Evolutionary conservation across 805 yeast species (phyloP), one percentile per base, ranked within the genome.

Genomic region (Debaryomyces hansenii): DNA sequence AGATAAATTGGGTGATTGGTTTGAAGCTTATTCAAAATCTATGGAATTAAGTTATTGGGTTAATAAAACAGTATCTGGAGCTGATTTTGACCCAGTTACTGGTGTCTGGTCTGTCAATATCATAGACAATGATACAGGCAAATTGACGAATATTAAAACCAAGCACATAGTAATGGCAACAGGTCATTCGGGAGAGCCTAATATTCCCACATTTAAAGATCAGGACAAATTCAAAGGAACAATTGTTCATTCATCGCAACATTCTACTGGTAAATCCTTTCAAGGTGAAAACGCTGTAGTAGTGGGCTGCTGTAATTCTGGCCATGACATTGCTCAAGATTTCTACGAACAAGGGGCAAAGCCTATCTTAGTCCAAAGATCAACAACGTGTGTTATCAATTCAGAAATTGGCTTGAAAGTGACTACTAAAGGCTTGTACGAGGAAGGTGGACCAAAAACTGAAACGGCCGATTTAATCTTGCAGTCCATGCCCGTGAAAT

Each of bases 131-230:
- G 48, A 56, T 5, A 58, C 69, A n/a, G 53, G 52, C 12, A 57
- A 61, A 29, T 43, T 55, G 7, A 53, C 49, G 36, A 49, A 32
- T 6, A 48, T 70, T 20, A 29, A 51, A 12, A 75, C 75, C 44
- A 58, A 62, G 20, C 77, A 74, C 49, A 33, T 74, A 2, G 68
- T 74, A 15, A 58, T 74, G 60, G 70, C 77, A 15, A 73, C 78
- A 9, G 79, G 79, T 16, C 73, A 70, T 39, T 72, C 77, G 9
- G 78, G 78, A 41, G 71, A 69, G 43, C 74, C 78, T 37, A 70
- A 70, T 53, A 56, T 72, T 50, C 79, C 79, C 15, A 55, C 54
- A 15, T 72, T 73, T 62, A 56, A 56, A 21, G 69, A 67, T 33
- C 70, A 69, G 47, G 67, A 68, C 6, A 44, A 50, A 11, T 74